Base-by-base conservation (phyloP, 768 basidiomycete species). In the Chalciporus chontae region DNA sequence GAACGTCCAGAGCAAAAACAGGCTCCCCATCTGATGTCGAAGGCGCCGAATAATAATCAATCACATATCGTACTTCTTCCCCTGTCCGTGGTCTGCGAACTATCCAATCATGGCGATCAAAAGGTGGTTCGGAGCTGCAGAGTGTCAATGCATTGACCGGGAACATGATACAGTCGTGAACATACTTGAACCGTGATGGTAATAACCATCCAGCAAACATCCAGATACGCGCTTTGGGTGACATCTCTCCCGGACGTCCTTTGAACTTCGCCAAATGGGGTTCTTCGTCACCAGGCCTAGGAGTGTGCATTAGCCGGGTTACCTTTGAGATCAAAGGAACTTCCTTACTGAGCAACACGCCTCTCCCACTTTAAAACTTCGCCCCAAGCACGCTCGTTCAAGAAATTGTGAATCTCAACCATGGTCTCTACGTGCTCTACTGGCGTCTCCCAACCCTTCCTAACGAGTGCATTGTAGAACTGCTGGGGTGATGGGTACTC, bases 91-190 rank as follows among this genome's bases (percentile, higher is more conserved):
- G 83, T 45, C 95, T 84, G 26, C 87, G 87, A 47, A 99, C 78
- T 45, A 96, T 71, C 96, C 96, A 99, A 72, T 99, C 96, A 66
- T 99, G 96, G 8, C 96, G 85, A 65, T 99, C 96, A 64, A 99
- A 98, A 1, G 95, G 96, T 5, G 92, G 90, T 62, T 93, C 88
- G 37, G 83, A 75, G 70, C 94, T 98, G 41, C 27, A 40, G 11
- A 42, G 43, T 19, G 32, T 51, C 43, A 58, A 36, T 41, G 39
- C n/a, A n/a, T 15, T 10, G 23, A n/a, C n/a, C 24, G 3, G 34
- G 10, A 18, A 15, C 19, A 23, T 14, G 10, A 14, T 26, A 23
- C 6, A 45, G 17, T 31, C 6, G 36, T 26, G 26, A 17, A 74
- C 86, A 48, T 60, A 94, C 94, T 84, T 93, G 80, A 96, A 98